Base-by-base conservation (phyloP, 2,329 filamentous ascomycete species). In the Colletotrichum euphorbiae region DNA sequence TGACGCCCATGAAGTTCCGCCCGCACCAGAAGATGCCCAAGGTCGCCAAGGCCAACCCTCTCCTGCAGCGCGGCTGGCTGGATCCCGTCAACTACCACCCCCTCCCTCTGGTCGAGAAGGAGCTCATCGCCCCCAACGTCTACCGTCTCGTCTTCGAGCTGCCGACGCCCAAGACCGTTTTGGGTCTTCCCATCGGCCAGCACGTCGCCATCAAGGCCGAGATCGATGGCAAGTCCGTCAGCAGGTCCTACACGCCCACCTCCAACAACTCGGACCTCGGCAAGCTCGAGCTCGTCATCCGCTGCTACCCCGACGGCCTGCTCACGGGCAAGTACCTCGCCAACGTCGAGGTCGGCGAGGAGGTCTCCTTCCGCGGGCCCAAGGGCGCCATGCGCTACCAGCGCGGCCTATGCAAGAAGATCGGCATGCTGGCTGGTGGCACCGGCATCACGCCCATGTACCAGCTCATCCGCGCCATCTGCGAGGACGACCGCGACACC, bases 381-480 rank as follows among this genome's bases (percentile, higher is more conserved):
- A 88, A 87, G 73, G 86, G 86, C 9, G 81, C 84, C 1, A 87
- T 88, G 84, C 79, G 79, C 9, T 88, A 88, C 73, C 74, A 74
- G 15, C 79, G 77, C 19, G 79, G 78, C 0, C 75, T 82, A 1
- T 78, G 77, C 55, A 80, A 78, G 70, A 75, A 78, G 46, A 81
- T 89, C 45, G 85, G 85, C 63, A 88, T 89, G 86, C 73, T 89
- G 1, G 85, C 84, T 1, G 85, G 85, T 0, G 77, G 77, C 6
- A 78, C 77, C 0, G 77, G 77, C 11, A 77, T 78, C 40, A 79
- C 48, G 0, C 77, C 77, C 11, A 77, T 79, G 75, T 79, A 73
- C 61, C 88, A 90, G 73, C 76, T 91, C 6, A 89, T 90, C 72
- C 84, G 87, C 4, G 87, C 87, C 48, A 57, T 66, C 63, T 89